phyloP scores from a whole-genome alignment of 345 rosid species.

The Trapa bicornis region DNA sequence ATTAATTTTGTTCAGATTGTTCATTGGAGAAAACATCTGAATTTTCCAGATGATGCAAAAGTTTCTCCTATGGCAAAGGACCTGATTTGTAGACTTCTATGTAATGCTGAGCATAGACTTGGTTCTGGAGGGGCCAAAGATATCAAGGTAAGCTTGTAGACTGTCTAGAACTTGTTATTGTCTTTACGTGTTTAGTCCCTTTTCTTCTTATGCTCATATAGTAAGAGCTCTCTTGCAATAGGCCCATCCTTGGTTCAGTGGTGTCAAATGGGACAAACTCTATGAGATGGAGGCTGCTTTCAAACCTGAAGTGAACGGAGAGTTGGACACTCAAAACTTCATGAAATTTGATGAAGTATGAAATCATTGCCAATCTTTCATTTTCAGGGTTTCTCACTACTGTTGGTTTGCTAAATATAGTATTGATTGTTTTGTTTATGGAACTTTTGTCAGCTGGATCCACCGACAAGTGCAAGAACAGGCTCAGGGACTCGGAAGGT shows the following conservation, averaged over 20 bases:
- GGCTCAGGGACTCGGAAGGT: constrained; percentile 86
- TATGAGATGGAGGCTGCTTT: constrained; percentile 93
- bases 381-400: not conserved
- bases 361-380: constrained; percentile 8
- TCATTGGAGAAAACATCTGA: constrained; percentile 83
- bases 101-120: constrained; percentile 80
- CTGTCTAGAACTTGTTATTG: not conserved
- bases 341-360: constrained; percentile 96
- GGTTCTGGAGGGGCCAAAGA: constrained; percentile 80
- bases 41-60: constrained; percentile 73
- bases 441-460: constrained; percentile 40
- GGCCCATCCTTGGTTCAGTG: constrained; percentile 94
- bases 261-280: constrained; percentile 67
- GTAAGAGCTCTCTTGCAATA: constrained; percentile 20
- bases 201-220: constrained; percentile 8
- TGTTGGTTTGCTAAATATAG: not conserved
- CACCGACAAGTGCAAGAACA: constrained; percentile 61
- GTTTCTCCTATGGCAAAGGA: constrained; percentile 68
- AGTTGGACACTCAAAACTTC: constrained; percentile 88
- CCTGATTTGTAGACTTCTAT: constrained; percentile 73
- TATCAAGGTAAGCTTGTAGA: constrained; percentile 55
- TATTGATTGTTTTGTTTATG: not conserved
- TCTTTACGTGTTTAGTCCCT: constrained; percentile 5
- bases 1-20: constrained; percentile 40
- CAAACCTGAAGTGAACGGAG: constrained; percentile 89